Evolutionary conservation across 331 rosid genomes (phyloP).

Genomic region (Prunus yedoensis): DNA sequence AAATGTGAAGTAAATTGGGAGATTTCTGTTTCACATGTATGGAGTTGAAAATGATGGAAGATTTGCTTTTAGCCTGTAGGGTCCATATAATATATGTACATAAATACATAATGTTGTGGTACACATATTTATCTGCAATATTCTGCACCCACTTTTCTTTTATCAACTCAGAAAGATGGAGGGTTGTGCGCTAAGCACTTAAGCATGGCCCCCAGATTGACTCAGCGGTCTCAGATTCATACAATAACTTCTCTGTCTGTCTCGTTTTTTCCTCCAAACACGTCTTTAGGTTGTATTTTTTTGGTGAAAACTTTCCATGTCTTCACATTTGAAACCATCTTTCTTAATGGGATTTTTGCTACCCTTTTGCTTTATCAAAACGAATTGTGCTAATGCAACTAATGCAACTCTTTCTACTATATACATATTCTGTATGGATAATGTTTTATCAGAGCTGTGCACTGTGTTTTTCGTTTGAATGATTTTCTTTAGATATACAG

Average conservation of each 20-base stretch:
- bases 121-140: background rate
- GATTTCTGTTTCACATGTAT: background rate
- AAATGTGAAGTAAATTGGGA: background rate
- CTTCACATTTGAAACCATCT: no score
- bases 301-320: no score
- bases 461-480: background rate
- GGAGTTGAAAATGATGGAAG: background rate
- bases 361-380: background rate
- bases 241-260: slow-evolving; percentile 25
- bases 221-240: slow-evolving; percentile 46
- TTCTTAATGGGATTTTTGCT: background rate
- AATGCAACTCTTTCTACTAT: no score
- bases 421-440: background rate
- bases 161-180: slow-evolving; percentile 8
- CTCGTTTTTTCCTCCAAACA: slow-evolving; percentile 1
- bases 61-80: slow-evolving; percentile 6
- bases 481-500: background rate
- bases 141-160: slow-evolving; percentile 7
- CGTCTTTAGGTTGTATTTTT: background rate
- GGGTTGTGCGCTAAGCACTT: slow-evolving; percentile 1
- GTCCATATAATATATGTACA: background rate
- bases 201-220: slow-evolving; percentile 28
- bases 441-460: no score
- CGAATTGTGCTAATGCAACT: no score
- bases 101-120: background rate